Conservation (phyloP, 1,139 yeast species). For the Hyphopichia khmerensis region DNA sequence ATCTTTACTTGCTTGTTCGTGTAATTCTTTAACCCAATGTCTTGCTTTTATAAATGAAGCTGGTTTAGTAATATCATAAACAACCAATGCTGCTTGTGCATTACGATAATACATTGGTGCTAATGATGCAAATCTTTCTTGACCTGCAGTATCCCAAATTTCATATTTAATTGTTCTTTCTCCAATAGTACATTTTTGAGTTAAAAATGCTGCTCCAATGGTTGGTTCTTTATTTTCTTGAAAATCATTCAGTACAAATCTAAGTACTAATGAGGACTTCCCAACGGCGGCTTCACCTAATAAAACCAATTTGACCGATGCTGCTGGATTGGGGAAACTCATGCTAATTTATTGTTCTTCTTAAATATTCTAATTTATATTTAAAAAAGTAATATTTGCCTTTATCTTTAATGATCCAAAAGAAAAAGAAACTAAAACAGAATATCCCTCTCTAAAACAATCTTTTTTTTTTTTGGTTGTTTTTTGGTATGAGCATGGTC, state of each 20-base stretch:
- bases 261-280: constrained; percentile 84
- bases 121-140: constrained; percentile 91
- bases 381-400: background rate
- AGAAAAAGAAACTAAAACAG: too few relatives aligned
- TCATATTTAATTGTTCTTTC: constrained; percentile 91
- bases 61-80: constrained; percentile 93
- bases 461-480: background rate
- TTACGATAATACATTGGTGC: constrained; percentile 98
- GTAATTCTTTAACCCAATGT: constrained; percentile 97
- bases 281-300: constrained; percentile 99
- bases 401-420: background rate
- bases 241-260: constrained; percentile 94
- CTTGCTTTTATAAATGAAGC: constrained; percentile 98
- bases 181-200: constrained; percentile 91
- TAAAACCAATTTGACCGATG: constrained; percentile 83
- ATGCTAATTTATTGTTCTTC: too few relatives aligned
- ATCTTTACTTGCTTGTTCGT: constrained; percentile 90
- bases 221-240: constrained; percentile 97
- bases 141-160: constrained; percentile 99
- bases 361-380: too few relatives aligned
- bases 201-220: constrained; percentile 95
- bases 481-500: background rate
- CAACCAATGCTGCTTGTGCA: constrained; percentile 98
- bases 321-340: constrained; percentile 49
- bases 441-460: background rate